Evolutionary conservation across 331 rosid genomes (phyloP).

Genomic region (Spiraea crenata): DNA sequence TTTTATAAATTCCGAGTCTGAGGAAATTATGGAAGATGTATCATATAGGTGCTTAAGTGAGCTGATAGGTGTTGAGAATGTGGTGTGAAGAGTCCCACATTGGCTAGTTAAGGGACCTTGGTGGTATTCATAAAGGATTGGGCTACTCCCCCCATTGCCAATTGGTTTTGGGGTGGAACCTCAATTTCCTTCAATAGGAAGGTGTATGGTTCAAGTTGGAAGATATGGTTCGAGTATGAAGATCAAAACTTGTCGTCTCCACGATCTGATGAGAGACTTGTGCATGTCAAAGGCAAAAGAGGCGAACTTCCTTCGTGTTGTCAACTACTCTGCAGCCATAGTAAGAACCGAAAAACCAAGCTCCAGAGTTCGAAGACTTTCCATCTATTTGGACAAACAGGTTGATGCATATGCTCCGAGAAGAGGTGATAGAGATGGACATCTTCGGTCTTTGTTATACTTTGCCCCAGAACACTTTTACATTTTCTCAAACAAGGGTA

Average conservation of each 20-base stretch:
- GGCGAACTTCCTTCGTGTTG: not conserved
- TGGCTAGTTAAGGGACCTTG: too few relatives aligned
- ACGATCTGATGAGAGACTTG: conserved; percentile 13
- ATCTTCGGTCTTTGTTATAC: not conserved
- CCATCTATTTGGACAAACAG: conserved; percentile 25
- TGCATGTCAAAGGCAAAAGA: not conserved
- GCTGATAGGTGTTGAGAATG: too few relatives aligned
- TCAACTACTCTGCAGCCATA: not conserved
- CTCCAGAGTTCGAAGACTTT: conserved; percentile 37
- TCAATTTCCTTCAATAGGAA: too few relatives aligned
- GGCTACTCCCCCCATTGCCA: too few relatives aligned
- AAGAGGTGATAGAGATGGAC: not conserved
- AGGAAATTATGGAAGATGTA: not conserved
- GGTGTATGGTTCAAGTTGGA: conserved; percentile 9
- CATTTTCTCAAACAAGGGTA: not conserved
- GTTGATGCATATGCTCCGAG: not conserved
- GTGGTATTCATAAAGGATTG: too few relatives aligned
- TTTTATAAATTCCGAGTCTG: not conserved
- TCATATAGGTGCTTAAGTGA: not conserved
- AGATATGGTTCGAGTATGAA: not conserved
- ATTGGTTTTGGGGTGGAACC: too few relatives aligned
- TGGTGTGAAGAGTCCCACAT: too few relatives aligned
- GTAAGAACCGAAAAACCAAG: too few relatives aligned
- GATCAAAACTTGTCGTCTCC: not conserved
- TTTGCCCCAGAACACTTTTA: not conserved